These are phyloP conservation scores for Alternaria rosae DNA, from an alignment of 2,329 filamentous ascomycete species.

Conservation along the genomic window DNA sequence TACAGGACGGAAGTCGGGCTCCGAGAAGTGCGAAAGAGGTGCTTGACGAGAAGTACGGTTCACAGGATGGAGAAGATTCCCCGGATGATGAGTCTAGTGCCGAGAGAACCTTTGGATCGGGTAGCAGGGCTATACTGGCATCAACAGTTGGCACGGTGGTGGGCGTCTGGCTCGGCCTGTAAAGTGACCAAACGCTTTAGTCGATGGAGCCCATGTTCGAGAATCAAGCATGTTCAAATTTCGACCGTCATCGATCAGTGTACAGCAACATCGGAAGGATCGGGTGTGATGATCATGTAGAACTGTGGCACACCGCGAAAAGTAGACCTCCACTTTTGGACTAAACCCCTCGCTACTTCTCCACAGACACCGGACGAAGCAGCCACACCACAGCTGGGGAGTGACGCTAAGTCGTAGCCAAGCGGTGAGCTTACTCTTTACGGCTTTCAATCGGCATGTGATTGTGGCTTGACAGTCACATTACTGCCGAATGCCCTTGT, in stretches of 20 bases:
- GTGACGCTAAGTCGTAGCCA: neutral
- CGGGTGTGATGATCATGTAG: neutral
- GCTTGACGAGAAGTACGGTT: neutral
- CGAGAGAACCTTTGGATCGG: neutral
- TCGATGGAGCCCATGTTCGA: neutral
- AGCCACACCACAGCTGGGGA: neutral
- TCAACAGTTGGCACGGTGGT: neutral
- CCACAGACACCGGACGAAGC: neutral
- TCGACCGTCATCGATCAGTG: neutral
- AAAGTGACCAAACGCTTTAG: neutral
- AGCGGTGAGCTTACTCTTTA: neutral
- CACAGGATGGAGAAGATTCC: neutral
- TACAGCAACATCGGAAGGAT: neutral
- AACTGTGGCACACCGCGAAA: neutral
- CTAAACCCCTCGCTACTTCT: neutral
- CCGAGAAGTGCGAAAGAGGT: neutral
- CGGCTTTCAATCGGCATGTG: neutral
- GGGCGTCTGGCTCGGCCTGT: neutral
- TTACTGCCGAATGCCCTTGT: neutral
- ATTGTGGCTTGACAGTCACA: neutral
- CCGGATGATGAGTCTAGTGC: neutral
- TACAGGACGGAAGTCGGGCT: neutral
- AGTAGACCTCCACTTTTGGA: neutral
- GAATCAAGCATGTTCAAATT: neutral
- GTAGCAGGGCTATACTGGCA: neutral